Evolutionary conservation across 805 yeast species (phyloP).

Genomic region (Spathaspora hagerdaliae): DNA sequence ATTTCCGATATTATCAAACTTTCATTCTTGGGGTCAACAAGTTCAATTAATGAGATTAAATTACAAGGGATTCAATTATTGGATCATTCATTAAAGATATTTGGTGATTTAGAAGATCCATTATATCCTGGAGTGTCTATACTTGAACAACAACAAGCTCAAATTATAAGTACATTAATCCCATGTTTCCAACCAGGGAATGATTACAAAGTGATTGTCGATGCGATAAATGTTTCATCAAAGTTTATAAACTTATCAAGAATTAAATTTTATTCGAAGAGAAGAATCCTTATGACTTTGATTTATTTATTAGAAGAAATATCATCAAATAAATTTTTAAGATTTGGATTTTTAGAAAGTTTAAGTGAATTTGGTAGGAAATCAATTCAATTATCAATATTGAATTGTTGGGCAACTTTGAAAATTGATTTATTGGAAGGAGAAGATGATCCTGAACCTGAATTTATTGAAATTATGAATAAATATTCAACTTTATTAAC

Average conservation of each 20-base stretch:
- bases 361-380: conserved; percentile 44
- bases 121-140: conserved; percentile 66
- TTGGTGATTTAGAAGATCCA: conserved; percentile 64
- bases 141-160: conserved; percentile 92
- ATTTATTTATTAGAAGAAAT: conserved; percentile 63
- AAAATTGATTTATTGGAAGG: conserved; percentile 21
- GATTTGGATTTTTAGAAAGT: conserved; percentile 53
- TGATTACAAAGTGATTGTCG: conserved; percentile 67
- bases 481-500: conserved; percentile 58
- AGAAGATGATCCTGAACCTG: conserved; percentile 37
- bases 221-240: conserved; percentile 75
- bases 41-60: conserved; percentile 58
- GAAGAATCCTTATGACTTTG: conserved; percentile 57
- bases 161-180: conserved; percentile 80
- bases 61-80: conserved; percentile 64
- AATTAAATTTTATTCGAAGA: conserved; percentile 41
- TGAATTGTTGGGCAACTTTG: conserved; percentile 73
- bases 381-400: conserved; percentile 54
- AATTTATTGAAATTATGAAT: conserved; percentile 46
- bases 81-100: conserved; percentile 56
- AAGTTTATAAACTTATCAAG: conserved; percentile 54
- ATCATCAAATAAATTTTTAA: conserved; percentile 37
- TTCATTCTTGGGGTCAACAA: conserved; percentile 78
- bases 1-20: conserved; percentile 68
- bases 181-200: conserved; percentile 80